Conservation (phyloP, 1,284 basidiomycete species). For the Ceratobasidium sp. region DNA sequence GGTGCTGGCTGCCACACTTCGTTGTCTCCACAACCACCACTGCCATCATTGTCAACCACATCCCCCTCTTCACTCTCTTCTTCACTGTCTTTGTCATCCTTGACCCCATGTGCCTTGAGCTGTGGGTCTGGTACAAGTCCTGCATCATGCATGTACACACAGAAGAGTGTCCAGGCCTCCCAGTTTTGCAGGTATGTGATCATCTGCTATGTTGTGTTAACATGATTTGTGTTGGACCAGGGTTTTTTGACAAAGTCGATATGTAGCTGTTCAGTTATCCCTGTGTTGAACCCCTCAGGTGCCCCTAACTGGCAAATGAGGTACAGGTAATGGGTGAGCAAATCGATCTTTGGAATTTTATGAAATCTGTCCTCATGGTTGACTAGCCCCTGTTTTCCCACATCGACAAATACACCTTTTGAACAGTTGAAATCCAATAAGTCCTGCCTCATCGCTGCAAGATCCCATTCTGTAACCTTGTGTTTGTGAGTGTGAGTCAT, state of each 20-base stretch:
- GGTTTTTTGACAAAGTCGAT: slow-evolving; percentile 39
- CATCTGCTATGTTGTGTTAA: slow-evolving; percentile 36
- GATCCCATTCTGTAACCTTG: not conserved
- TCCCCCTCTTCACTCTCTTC: not conserved
- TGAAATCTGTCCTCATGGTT: not conserved
- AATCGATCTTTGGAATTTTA: slow-evolving; percentile 38
- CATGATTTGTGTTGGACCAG: slow-evolving; percentile 33
- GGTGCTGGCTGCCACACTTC: not conserved
- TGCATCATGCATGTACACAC: not conserved
- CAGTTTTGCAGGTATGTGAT: slow-evolving; percentile 12
- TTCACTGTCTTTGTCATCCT: not conserved
- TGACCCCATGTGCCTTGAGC: not conserved
- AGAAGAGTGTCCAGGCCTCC: slow-evolving; percentile 3
- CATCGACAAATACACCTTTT: slow-evolving; percentile 42
- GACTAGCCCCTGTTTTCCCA: not conserved
- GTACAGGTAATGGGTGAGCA: slow-evolving; percentile 38
- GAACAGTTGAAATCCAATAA: slow-evolving; percentile 43
- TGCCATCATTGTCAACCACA: not conserved
- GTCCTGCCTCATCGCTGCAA: slow-evolving; percentile 39
- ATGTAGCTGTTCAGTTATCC: slow-evolving; percentile 41
- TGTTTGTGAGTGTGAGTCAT: slow-evolving; percentile 45
- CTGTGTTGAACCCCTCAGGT: slow-evolving; percentile 36
- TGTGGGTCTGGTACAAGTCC: not conserved
- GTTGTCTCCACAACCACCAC: not conserved
- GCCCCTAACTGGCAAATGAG: slow-evolving; percentile 36